Base-by-base conservation (phyloP, 2,329 filamentous ascomycete species). In the Colletotrichum theobromicola region DNA sequence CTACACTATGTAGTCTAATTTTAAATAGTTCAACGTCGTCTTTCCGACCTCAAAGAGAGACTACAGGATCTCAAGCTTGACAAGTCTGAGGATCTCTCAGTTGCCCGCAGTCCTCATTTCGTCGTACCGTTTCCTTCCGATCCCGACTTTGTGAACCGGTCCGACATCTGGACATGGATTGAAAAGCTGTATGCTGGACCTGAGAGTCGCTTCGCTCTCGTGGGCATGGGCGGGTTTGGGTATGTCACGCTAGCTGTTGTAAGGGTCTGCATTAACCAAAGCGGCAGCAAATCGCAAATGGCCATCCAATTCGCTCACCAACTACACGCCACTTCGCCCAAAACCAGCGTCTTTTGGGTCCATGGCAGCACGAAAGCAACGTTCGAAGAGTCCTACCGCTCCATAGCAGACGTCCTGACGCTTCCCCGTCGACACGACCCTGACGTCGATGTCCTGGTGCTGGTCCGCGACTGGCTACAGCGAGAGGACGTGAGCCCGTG, bases 381-480 rank as follows among this genome's bases (percentile, higher is more conserved):
- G 21, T 77, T 78, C 24, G n/a, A 75, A 62, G 67, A 75, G 13
- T 76, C 74, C 6, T 77, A 75, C 58, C 50, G 50, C 3, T 34
- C 69, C 16, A 28, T 78, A 32, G 75, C 74, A 63, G 69, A 76
- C 5, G 55, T 34, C 21, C 70, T 75, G 2, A 50, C 53, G 21
- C 34, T 77, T 21, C 74, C 64, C 2, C 35, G 64, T 55, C 73
- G 74, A 7, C 65, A 72, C 21, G 69, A 77, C 7, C 70, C 65
- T 32, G 46, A 64, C 1, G 61, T 63, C 15, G 34, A 77, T 63
- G 18, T 77, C 10, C 30, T 76, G 12, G 64, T 58, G 12, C 72
- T 77, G 8, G 67, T 78, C 30, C 64, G 74, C 5, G 66, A 76
- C 34, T 77, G 72, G 69, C 77, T 78, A 16, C 72, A 77, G 58